phyloP scores from a whole-genome alignment of 768 basidiomycete species.

The Suillus placidus region DNA sequence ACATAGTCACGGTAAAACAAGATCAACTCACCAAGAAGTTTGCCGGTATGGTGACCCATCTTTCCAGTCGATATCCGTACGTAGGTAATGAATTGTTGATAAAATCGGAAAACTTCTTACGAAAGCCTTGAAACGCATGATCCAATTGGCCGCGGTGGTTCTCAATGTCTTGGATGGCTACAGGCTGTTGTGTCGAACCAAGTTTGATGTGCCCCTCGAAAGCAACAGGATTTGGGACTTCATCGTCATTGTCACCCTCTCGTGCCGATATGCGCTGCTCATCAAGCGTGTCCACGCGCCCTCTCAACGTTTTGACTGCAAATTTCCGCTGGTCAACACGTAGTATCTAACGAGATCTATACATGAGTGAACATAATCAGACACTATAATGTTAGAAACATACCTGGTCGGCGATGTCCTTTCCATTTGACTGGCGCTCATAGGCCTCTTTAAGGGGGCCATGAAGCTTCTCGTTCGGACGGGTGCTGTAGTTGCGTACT shows the following conservation, averaged over 20 bases:
- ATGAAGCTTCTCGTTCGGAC: constrained; percentile 36
- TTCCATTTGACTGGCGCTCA: constrained; percentile 35
- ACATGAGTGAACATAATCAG: too few relatives aligned
- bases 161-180: neutral
- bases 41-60: neutral
- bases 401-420: constrained; percentile 37
- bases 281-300: neutral
- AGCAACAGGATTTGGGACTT: too few relatives aligned
- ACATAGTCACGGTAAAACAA: neutral
- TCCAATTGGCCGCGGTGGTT: neutral
- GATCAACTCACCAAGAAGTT: neutral
- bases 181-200: neutral
- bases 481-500: constrained; percentile 33
- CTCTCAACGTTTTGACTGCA: neutral
- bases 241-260: neutral
- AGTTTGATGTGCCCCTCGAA: constrained; percentile 8
- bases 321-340: neutral
- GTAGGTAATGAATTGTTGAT: constrained; percentile 4
- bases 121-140: neutral
- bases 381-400: too few relatives aligned
- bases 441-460: constrained; percentile 31
- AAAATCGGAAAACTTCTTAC: neutral
- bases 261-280: neutral
- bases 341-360: too few relatives aligned
- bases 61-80: neutral